These are phyloP conservation scores for Boletus rubroflammeus DNA, from an alignment of 768 basidiomycete species.

Conservation along the genomic window DNA sequence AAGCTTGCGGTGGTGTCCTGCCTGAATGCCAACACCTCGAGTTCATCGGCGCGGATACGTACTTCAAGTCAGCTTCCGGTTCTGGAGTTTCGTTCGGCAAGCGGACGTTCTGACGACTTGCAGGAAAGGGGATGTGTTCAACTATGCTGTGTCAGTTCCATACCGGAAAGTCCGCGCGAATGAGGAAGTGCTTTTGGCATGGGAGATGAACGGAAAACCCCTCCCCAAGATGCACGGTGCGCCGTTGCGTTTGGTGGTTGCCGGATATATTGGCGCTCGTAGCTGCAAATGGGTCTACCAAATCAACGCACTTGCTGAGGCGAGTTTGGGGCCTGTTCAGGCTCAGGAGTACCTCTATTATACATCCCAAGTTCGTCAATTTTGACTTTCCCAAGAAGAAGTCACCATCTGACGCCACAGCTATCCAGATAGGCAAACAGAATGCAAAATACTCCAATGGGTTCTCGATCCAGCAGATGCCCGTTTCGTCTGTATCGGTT, in stretches of 20 bases:
- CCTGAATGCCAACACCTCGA: conserved; percentile 50
- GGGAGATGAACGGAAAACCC: conserved; percentile 21
- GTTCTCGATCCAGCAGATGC: conserved; percentile 57
- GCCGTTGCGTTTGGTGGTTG: conserved; percentile 48
- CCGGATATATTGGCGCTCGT: conserved; percentile 54
- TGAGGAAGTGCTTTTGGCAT: conserved; percentile 40
- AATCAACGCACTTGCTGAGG: conserved; percentile 47
- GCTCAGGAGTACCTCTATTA: conserved; percentile 52
- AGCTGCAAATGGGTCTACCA: conserved; percentile 52
- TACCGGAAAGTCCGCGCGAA: conserved; percentile 45
- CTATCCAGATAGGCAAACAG: conserved; percentile 38
- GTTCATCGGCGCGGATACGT: conserved; percentile 56
- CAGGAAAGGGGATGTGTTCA: conserved; percentile 38
- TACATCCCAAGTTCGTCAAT: conserved; percentile 41
- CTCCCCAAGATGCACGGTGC: conserved; percentile 50
- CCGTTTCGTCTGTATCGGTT: conserved; percentile 44
- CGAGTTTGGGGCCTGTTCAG: conserved; percentile 52
- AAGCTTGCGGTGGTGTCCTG: conserved; percentile 47
- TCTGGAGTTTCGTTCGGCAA: too few relatives aligned
- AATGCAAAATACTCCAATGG: conserved; percentile 51
- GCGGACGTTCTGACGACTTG: background rate
- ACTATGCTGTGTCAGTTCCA: conserved; percentile 48
- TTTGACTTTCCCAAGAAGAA: background rate
- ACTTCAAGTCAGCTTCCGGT: conserved; percentile 41
- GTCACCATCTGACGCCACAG: background rate